These are phyloP conservation scores for Microthlaspi erraticum DNA, from an alignment of 345 rosid genomes.

Conservation along the genomic window DNA sequence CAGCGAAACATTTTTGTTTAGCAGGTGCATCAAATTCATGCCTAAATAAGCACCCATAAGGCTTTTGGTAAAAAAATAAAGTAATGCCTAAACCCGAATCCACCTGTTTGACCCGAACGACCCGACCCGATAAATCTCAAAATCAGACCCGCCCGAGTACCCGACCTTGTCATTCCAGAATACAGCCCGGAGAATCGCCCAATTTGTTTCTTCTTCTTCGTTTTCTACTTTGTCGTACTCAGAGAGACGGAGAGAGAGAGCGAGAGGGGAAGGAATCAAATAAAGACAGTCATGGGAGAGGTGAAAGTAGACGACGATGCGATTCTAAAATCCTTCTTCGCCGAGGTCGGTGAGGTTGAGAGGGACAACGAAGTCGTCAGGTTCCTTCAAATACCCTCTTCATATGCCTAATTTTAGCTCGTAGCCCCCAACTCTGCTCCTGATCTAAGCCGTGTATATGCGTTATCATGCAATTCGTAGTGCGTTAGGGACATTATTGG, in stretches of 20 bases:
- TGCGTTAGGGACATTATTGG: slow-evolving; percentile 38
- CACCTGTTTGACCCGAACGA: not conserved
- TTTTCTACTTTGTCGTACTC: slow-evolving; percentile 25
- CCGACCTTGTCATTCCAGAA: slow-evolving; percentile 20
- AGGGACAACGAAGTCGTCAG: slow-evolving; percentile 95
- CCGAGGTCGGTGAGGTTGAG: slow-evolving; percentile 97
- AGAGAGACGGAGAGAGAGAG: not conserved
- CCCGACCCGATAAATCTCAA: not conserved
- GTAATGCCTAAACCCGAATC: slow-evolving; percentile 2
- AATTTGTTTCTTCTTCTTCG: not conserved
- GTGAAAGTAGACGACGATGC: slow-evolving; percentile 64
- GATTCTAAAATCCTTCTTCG: slow-evolving; percentile 89
- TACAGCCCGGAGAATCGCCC: slow-evolving; percentile 23
- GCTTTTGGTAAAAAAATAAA: no score
- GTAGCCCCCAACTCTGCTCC: not conserved
- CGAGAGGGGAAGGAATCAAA: slow-evolving; percentile 18
- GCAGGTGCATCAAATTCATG: no score
- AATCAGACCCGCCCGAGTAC: slow-evolving; percentile 18
- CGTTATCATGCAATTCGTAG: not conserved
- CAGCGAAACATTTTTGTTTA: no score
- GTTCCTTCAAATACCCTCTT: slow-evolving; percentile 43
- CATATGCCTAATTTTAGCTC: slow-evolving; percentile 8
- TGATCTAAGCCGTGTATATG: slow-evolving; percentile 20
- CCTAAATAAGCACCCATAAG: no score
- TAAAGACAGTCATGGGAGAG: slow-evolving; percentile 57